Conservation (phyloP, 805 yeast species). For the Yamadazyma scolyti region DNA sequence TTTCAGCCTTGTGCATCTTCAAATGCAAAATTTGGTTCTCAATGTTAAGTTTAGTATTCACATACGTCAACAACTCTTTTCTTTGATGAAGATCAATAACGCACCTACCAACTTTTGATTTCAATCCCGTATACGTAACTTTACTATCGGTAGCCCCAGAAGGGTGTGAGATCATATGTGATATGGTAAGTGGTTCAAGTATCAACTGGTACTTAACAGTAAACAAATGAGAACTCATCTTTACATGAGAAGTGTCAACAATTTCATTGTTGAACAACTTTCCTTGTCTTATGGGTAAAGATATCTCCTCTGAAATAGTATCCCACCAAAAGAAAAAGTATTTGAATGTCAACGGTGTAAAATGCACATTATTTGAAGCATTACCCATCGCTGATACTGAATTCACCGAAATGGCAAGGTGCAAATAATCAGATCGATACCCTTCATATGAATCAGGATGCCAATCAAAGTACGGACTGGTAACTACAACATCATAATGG, state of each 20-base stretch:
- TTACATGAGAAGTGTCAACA: constrained; percentile 23
- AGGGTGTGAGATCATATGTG: constrained; percentile 33
- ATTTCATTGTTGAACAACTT: constrained; percentile 21
- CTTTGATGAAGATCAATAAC: constrained; percentile 39
- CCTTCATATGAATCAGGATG: constrained; percentile 79
- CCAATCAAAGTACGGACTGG: constrained; percentile 49
- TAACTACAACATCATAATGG: constrained; percentile 61
- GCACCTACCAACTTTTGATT: constrained; percentile 31
- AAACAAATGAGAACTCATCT: constrained; percentile 36
- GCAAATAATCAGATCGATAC: constrained; percentile 80
- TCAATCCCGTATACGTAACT: constrained; percentile 36
- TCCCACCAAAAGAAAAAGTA: constrained; percentile 45
- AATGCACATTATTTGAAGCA: constrained; percentile 31
- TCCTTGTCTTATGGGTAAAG: constrained; percentile 36
- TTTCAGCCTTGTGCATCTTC: constrained; percentile 63
- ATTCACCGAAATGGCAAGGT: constrained; percentile 41
- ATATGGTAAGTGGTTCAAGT: constrained; percentile 36
- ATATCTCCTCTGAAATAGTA: constrained; percentile 24
- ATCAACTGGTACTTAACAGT: constrained; percentile 40
- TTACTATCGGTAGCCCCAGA: constrained; percentile 18
- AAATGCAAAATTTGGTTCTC: constrained; percentile 44
- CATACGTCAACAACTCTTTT: constrained; percentile 30
- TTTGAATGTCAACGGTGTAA: constrained; percentile 35
- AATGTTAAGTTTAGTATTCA: constrained; percentile 34
- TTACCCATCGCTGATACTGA: constrained; percentile 28